These are phyloP conservation scores for Jatropha curcas DNA, from an alignment of 345 rosid genomes.

Conservation along the genomic window DNA sequence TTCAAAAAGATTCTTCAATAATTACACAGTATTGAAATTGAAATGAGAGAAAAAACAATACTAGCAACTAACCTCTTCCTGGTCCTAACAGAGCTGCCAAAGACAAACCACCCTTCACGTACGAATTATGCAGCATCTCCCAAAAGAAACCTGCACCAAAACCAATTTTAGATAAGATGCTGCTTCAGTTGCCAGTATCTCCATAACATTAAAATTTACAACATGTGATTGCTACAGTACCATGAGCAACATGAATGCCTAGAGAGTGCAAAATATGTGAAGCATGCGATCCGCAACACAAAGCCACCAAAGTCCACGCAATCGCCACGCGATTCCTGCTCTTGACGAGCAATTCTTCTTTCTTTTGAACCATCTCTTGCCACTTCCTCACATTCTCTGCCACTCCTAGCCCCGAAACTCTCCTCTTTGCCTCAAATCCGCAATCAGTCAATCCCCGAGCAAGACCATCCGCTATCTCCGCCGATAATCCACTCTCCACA, in stretches of 20 bases:
- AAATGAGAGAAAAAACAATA: neutral
- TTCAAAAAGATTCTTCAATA: no score
- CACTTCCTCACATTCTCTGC: constrained; percentile 79
- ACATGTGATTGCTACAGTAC: constrained; percentile 27
- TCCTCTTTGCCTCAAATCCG: constrained; percentile 81
- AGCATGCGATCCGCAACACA: constrained; percentile 93
- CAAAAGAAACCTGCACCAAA: constrained; percentile 56
- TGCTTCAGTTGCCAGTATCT: neutral
- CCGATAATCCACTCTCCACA: constrained; percentile 26
- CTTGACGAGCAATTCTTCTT: constrained; percentile 70
- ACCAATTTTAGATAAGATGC: neutral
- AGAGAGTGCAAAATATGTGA: constrained; percentile 83
- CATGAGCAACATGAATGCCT: constrained; percentile 85
- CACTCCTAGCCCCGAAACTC: constrained; percentile 68
- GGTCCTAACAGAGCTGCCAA: constrained; percentile 86
- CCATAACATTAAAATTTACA: neutral
- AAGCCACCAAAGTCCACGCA: constrained; percentile 93
- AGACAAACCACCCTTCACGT: constrained; percentile 82
- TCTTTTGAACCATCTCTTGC: constrained; percentile 71
- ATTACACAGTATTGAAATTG: no score
- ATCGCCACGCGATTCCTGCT: constrained; percentile 85
- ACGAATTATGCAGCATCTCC: constrained; percentile 81
- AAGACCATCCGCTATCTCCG: constrained; percentile 54
- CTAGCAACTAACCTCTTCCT: constrained; percentile 69
- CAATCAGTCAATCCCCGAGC: constrained; percentile 73